Percentiles rank a stretch among this genome's conserved stretches.
phyloP scores from a whole-genome alignment of 305 asterid genomes.

The Lippia alba region DNA sequence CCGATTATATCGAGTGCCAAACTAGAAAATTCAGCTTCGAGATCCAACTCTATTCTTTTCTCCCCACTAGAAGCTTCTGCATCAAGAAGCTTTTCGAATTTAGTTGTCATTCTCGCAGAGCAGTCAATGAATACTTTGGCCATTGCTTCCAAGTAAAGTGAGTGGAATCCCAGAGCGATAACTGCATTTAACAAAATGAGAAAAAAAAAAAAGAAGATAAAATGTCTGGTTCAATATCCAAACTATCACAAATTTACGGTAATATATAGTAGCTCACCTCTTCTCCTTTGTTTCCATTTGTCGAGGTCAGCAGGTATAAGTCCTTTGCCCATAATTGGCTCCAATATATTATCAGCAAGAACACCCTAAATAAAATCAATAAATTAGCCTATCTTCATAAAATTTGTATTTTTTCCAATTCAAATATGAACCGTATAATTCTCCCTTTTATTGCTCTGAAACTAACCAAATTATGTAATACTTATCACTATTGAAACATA shows the following conservation, averaged over 20 bases:
- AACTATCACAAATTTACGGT: too few relatives aligned
- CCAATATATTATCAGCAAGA: constrained; percentile 96
- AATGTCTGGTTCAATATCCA: background rate
- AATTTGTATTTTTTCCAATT: background rate
- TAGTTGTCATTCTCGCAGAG: constrained; percentile 66
- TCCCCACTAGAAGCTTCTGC: constrained; percentile 55
- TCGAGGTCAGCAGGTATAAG: constrained; percentile 96
- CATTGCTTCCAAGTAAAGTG: constrained; percentile 95
- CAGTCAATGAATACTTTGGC: constrained; percentile 81
- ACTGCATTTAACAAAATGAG: constrained; percentile 58
- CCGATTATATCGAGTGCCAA: constrained; percentile 96
- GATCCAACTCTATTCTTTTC: constrained; percentile 71
- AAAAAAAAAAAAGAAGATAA: constrained; percentile 35
- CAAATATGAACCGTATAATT: background rate
- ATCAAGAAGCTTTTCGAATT: constrained; percentile 73
- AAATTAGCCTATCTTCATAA: background rate
- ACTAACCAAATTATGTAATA: background rate
- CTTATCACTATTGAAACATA: background rate
- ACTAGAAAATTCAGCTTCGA: constrained; percentile 93
- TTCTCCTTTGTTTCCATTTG: constrained; percentile 96
- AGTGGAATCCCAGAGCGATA: constrained; percentile 91
- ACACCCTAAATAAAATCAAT: constrained; percentile 66
- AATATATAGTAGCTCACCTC: constrained; percentile 53
- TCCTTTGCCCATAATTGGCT: constrained; percentile 99
- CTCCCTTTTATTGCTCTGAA: too few relatives aligned